Conservation (phyloP, 2,329 filamentous ascomycete genomes). For the Massarina eburnea region DNA sequence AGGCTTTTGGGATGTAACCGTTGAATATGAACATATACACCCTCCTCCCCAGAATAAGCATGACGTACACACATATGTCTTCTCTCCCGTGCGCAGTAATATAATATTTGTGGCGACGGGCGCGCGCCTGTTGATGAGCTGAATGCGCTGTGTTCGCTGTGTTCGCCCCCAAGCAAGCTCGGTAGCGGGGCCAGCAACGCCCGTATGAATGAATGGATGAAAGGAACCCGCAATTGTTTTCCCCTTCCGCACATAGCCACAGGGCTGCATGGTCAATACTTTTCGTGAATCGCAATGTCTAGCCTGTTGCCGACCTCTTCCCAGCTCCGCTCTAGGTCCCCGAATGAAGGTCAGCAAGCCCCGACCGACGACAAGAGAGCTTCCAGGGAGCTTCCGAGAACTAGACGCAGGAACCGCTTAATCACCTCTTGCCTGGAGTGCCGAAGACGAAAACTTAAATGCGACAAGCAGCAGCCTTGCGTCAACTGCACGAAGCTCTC, state of each 20-base stretch:
- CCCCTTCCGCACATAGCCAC: neutral
- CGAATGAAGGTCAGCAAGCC: slow-evolving; percentile 2
- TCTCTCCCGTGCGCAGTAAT: neutral
- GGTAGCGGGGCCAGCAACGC: neutral
- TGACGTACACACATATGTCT: neutral
- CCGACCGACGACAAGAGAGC: slow-evolving; percentile 17
- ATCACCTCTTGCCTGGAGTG: slow-evolving; percentile 45
- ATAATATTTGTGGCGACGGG: too few relatives aligned
- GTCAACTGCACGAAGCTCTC: slow-evolving; percentile 61
- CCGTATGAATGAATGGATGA: too few relatives aligned
- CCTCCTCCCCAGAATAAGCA: too few relatives aligned
- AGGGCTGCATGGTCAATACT: neutral
- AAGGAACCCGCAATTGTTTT: too few relatives aligned
- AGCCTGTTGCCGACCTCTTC: slow-evolving; percentile 10
- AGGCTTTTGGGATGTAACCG: neutral
- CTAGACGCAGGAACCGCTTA: slow-evolving; percentile 41
- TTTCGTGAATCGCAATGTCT: slow-evolving; percentile 6
- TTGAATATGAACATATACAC: too few relatives aligned
- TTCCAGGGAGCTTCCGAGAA: slow-evolving; percentile 27
- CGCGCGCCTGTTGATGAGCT: too few relatives aligned
- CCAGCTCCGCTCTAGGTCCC: slow-evolving; percentile 3
- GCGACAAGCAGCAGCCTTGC: slow-evolving; percentile 73
- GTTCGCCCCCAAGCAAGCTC: neutral
- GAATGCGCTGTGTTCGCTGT: too few relatives aligned
- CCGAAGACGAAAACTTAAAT: slow-evolving; percentile 75